Conservation (phyloP, 2,329 filamentous ascomycete genomes). For the Bisporella sp. region DNA sequence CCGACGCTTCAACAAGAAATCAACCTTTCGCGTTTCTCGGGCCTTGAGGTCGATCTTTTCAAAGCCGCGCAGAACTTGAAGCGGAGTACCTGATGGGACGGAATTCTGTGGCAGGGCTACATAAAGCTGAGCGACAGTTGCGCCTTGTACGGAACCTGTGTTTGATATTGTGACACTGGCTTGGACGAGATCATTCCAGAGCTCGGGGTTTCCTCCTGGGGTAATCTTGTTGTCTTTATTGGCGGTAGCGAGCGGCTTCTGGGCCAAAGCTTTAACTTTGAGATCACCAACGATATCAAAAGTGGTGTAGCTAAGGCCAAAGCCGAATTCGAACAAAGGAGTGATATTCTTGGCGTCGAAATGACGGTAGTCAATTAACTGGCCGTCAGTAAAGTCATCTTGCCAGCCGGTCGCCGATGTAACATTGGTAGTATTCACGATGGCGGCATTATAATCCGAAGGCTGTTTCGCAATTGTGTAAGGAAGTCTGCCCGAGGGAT, state of each 20-base stretch:
- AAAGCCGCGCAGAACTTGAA: slow-evolving; percentile 56
- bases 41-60: slow-evolving; percentile 45
- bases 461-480: slow-evolving; percentile 54
- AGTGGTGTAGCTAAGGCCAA: slow-evolving; percentile 66
- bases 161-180: slow-evolving; percentile 44
- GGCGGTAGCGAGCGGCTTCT: slow-evolving; percentile 32
- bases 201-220: slow-evolving; percentile 46
- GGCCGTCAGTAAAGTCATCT: slow-evolving; percentile 47
- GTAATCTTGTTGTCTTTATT: slow-evolving; percentile 32
- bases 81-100: slow-evolving; percentile 34
- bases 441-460: slow-evolving; percentile 44
- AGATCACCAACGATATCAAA: slow-evolving; percentile 44
- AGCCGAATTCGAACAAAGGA: slow-evolving; percentile 33
- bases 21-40: slow-evolving; percentile 35
- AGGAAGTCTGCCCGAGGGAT: slow-evolving; percentile 51
- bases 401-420: slow-evolving; percentile 12
- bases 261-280: slow-evolving; percentile 22
- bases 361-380: slow-evolving; percentile 39
- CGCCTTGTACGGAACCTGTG: slow-evolving; percentile 33
- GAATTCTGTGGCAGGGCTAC: slow-evolving; percentile 7
- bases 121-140: slow-evolving; percentile 26
- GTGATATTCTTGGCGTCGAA: slow-evolving; percentile 36
- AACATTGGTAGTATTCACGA: slow-evolving; percentile 41
- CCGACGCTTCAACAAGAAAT: slow-evolving; percentile 47
- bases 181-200: slow-evolving; percentile 45